Percentiles rank a stretch among this genome's conserved stretches.
phyloP scores from a whole-genome alignment of 306 rosid species.

The Parietaria judaica region DNA sequence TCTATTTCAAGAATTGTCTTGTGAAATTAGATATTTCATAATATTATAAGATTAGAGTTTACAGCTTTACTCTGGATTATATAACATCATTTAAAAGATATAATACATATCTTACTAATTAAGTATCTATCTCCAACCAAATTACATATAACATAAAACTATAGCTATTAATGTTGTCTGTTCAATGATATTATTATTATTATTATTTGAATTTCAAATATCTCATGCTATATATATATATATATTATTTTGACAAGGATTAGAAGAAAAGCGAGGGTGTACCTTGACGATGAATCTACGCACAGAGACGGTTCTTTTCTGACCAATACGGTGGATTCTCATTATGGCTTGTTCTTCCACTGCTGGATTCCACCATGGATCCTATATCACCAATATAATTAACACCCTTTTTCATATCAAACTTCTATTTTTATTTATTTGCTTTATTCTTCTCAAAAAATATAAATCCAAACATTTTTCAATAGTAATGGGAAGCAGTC shows the following conservation, averaged over 20 bases:
- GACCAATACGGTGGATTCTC: slow-evolving; percentile 89
- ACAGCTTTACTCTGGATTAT: no score
- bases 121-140: no score
- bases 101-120: no score
- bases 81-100: no score
- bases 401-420: not conserved
- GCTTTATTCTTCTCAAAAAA: not conserved
- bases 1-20: no score
- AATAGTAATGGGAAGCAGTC: not conserved
- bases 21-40: no score
- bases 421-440: not conserved
- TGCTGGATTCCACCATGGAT: slow-evolving; percentile 99
- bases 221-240: not conserved
- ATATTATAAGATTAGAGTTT: no score
- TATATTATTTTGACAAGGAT: not conserved
- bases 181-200: no score
- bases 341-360: slow-evolving; percentile 92
- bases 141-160: no score
- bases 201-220: not conserved
- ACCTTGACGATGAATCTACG: slow-evolving; percentile 53
- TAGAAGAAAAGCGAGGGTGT: not conserved
- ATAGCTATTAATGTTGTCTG: no score
- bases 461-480: no score
- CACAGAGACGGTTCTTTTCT: slow-evolving; percentile 34
- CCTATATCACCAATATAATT: slow-evolving; percentile 25